phyloP scores from a whole-genome alignment of 108 stramenopile genomes.

The Fragilaria crotonensis region DNA sequence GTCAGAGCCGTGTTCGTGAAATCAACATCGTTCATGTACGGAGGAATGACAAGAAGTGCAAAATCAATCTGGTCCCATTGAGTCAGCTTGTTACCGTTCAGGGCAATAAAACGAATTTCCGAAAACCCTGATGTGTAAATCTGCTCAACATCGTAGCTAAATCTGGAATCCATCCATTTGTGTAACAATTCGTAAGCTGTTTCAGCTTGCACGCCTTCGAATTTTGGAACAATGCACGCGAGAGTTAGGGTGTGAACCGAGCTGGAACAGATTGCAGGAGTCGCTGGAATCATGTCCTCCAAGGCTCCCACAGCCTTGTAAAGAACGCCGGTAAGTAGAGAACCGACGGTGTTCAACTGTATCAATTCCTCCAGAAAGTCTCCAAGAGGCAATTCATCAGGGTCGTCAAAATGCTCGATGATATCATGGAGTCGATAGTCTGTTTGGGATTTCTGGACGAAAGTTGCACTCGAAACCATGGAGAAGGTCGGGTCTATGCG shows the following conservation, averaged over 20 bases:
- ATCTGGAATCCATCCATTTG: slow-evolving; percentile 16
- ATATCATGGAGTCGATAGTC: neutral
- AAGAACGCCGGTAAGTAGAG: too few relatives aligned
- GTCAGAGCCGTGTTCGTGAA: neutral
- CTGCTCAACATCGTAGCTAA: slow-evolving; percentile 8
- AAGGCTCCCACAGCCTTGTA: neutral
- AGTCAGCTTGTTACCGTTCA: neutral
- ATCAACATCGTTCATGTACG: neutral
- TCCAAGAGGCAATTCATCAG: neutral
- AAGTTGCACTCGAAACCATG: neutral
- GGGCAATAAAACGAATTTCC: slow-evolving; percentile 13
- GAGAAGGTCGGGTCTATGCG: slow-evolving; percentile 24
- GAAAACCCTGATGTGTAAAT: neutral
- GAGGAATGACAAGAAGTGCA: slow-evolving; percentile 21
- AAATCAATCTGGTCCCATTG: slow-evolving; percentile 19
- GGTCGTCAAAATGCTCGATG: neutral
- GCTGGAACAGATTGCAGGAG: neutral
- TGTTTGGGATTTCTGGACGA: neutral
- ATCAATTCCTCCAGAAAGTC: neutral
- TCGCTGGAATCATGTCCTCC: neutral
- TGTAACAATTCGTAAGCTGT: slow-evolving; percentile 8
- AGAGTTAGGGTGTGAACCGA: neutral
- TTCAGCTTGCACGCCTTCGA: slow-evolving; percentile 8
- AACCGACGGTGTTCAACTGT: too few relatives aligned
- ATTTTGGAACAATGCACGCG: neutral